Percentiles rank a stretch among this genome's conserved stretches.
These are phyloP conservation scores for Neopestalotiopsis rosae DNA, from an alignment of 2,329 filamentous ascomycete genomes.

Conservation along the genomic window DNA sequence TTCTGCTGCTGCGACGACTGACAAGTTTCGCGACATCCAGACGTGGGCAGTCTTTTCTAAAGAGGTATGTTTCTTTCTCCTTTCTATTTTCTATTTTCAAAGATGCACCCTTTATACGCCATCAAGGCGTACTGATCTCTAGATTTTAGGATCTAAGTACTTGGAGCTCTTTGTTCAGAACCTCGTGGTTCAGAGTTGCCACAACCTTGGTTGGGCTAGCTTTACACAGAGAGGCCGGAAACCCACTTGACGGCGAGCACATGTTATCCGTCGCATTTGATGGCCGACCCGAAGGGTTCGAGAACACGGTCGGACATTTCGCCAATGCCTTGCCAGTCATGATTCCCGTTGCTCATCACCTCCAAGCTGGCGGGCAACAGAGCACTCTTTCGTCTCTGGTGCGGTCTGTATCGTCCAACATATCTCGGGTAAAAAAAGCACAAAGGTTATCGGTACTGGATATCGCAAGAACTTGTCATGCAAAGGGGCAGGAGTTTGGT, in stretches of 20 bases:
- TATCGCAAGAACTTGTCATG: not conserved
- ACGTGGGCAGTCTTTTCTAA: not conserved
- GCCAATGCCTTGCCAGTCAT: not conserved
- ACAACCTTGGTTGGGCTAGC: not conserved
- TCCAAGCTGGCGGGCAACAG: not conserved
- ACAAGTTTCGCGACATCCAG: not conserved
- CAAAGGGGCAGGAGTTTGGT: not conserved
- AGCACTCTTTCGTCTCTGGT: not conserved
- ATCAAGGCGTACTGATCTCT: not conserved
- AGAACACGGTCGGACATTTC: not conserved
- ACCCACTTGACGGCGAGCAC: not conserved
- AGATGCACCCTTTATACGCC: not conserved
- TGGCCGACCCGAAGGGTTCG: not conserved
- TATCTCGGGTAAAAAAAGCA: not conserved
- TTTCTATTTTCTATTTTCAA: not conserved
- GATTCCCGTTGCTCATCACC: not conserved
- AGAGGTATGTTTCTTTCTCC: not conserved
- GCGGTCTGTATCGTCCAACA: not conserved
- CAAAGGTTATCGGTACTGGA: not conserved
- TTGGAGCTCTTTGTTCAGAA: not conserved
- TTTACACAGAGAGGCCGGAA: not conserved
- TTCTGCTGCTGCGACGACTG: not conserved
- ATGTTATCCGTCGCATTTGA: not conserved
- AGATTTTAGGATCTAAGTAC: not conserved
- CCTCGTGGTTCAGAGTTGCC: conserved; percentile 2